Base-by-base conservation (phyloP, 1,284 basidiomycete species). In the Boletus sp. region DNA sequence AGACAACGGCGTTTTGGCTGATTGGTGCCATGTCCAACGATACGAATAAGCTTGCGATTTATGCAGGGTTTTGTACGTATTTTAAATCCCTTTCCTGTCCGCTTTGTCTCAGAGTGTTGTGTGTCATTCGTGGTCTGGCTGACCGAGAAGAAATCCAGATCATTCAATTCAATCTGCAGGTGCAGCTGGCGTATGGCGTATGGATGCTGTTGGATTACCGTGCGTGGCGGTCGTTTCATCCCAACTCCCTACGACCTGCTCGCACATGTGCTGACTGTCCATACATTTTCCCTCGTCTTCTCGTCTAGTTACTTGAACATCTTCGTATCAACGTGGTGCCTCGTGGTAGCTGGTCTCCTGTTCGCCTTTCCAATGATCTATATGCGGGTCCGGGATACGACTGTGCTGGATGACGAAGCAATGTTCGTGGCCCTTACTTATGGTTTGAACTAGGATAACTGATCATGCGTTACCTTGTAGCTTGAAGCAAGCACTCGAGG, bases 21-120 rank as follows among this genome's bases (percentile, higher is more conserved):
- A 74, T 78, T 63, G 79, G 79, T 10, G 74, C 77, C 16, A 75
- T 80, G 71, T 74, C 71, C 38, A 79, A 80, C 46, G 74, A 79
- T 31, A 71, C 75, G 5, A 71, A 69, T 33, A 76, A 78, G 54
- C 67, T 80, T 10, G 79, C 77, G 0, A 74, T 78, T 52, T 72
- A 78, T 62, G 65, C 76, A n/a, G 79, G 79, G 1, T 77, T 80
- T 47, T 78, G 77, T 76, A 59, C 60, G 76, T n/a, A 19, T 62
- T 28, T 48, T 16, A 6, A 25, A 46, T 46, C 19, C 10, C 37
- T 40, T n/a, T 40, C 8, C 6, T 21, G 17, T 7, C 21, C n/a
- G 9, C n/a, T n/a, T 21, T 11, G 43, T 14, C n/a, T n/a, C 40
- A n/a, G n/a, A n/a, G n/a, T n/a, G n/a, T n/a, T n/a, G n/a, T n/a